These are phyloP conservation scores for Wickerhamiella galacta DNA, from an alignment of 805 yeast species.

Conservation along the genomic window DNA sequence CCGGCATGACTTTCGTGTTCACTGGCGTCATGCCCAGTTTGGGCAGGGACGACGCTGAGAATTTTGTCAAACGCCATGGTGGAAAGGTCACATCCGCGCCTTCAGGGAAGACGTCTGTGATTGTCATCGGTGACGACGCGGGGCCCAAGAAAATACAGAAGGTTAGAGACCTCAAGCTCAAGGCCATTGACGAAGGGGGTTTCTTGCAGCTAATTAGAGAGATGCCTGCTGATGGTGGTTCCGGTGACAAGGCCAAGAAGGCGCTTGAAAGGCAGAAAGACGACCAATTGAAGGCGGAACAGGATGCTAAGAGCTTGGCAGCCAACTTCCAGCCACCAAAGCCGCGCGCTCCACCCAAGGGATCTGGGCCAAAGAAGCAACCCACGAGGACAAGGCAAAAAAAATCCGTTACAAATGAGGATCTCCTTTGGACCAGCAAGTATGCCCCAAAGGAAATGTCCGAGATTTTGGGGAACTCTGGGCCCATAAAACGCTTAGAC, in stretches of 20 bases:
- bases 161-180: slow-evolving; percentile 54
- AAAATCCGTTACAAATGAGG: neutral
- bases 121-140: slow-evolving; percentile 88
- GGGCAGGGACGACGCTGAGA: slow-evolving; percentile 60
- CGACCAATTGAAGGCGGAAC: slow-evolving; percentile 41
- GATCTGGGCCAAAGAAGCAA: neutral
- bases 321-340: neutral
- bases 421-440: slow-evolving; percentile 75
- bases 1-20: slow-evolving; percentile 82
- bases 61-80: slow-evolving; percentile 69
- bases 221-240: slow-evolving; percentile 90
- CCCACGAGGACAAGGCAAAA: neutral
- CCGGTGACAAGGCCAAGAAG: slow-evolving; percentile 57
- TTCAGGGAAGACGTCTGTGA: slow-evolving; percentile 76
- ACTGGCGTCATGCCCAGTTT: slow-evolving; percentile 77
- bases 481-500: slow-evolving; percentile 45
- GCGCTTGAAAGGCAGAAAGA: slow-evolving; percentile 53
- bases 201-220: slow-evolving; percentile 52
- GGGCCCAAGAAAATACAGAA: slow-evolving; percentile 87
- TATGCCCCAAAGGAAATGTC: slow-evolving; percentile 67
- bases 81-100: slow-evolving; percentile 75
- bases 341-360: neutral
- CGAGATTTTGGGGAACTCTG: slow-evolving; percentile 86
- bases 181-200: slow-evolving; percentile 78
- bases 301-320: slow-evolving; percentile 18